Base-by-base conservation (phyloP, 352 stramenopile genomes). In the Pythium plurisporium region DNA sequence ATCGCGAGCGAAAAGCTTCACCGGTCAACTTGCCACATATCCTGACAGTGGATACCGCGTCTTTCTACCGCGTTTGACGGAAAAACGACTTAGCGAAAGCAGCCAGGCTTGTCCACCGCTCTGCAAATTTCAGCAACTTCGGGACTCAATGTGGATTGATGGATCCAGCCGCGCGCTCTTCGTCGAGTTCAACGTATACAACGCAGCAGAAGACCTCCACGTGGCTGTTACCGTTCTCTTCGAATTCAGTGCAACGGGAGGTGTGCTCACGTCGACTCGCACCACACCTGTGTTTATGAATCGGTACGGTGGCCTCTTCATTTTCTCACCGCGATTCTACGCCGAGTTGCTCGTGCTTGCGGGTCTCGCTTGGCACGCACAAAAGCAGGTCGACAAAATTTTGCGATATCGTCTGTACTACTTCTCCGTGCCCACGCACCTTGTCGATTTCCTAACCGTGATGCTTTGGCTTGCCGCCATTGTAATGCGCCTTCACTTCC, bases 101-200 rank as follows among this genome's bases (percentile, higher is more conserved):
- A 34, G 20, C 41, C 42, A 41, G 19, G 43, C 25, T 17, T 86
- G 78, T 31, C 53, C 69, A 5, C 59, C 74, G 5, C 59, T 59
- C 5, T 87, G 76, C 42, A 56, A 71, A 40, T 55, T 91, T 12
- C 27, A 41, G 4, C 51, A 54, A 44, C 65, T 89, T 12, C 64
- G 59, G 12, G 36, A n/a, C n/a, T 29, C 25, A 22, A 33, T 69
- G 25, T 91, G 81, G 81, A 55, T 91, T n/a, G 75, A 87, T 23
- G 49, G 54, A 9, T 73, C 68, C 1, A 76, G 57, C 25, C 64
- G 79, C 9, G 68, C 73, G 27, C 54, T 89, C 14, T 75, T 87
- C 43, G 62, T 76, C 14, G 65, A 76, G 38, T 89, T 87, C 56
- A 91, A 86, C 34, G 34, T 89, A 20, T 88, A 86, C 72, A 88